Base-by-base conservation (phyloP, 1,139 yeast genomes). In the Candida gigantensis region DNA sequence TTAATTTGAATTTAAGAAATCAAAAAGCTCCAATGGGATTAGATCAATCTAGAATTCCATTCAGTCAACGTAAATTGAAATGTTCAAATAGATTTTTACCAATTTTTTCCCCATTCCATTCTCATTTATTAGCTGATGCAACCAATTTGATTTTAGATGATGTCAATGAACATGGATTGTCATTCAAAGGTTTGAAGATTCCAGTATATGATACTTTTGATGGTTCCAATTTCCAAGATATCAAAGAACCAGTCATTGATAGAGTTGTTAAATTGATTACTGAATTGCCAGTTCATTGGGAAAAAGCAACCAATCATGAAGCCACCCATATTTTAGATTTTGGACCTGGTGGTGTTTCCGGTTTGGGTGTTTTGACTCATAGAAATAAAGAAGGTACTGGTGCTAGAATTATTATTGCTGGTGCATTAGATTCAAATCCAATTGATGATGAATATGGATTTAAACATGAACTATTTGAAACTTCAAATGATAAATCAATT, bases 361-460 rank as follows among this genome's bases (percentile, higher is more conserved):
- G 99, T 51, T 75, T 92, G 51, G 98, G 98, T 66, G 84, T 86
- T 46, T 77, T 92, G 54, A 92, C 98, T 42, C 96, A 89, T 68
- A 84, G 96, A 68, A 92, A 90, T 72, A 92, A 90, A 69, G 98
- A 92, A 57, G 99, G 99, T 67, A 88, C 97, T 39, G 99, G 99
- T 65, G 84, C 88, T 35, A 84, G 99, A 67, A 73, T 92, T 44
- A 87, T 92, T 52, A 77, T 94, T 50, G 97, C 96, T 36, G 97
- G 98, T 62, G 79, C 94, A 42, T 71, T 92, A 49, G 96, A 88
- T 52, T 74, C 75, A 43, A 53, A 51, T 34, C 54, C 62, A 35
- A 72, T 79, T 33, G 86, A 81, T 44, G 86, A 84, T 46, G 97
- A 89, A 54, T 85, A 83, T 53, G 98, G 98, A 31, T 90, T 83